phyloP scores from a whole-genome alignment of 1,139 yeast genomes.

The Yamadazyma mexicana region DNA sequence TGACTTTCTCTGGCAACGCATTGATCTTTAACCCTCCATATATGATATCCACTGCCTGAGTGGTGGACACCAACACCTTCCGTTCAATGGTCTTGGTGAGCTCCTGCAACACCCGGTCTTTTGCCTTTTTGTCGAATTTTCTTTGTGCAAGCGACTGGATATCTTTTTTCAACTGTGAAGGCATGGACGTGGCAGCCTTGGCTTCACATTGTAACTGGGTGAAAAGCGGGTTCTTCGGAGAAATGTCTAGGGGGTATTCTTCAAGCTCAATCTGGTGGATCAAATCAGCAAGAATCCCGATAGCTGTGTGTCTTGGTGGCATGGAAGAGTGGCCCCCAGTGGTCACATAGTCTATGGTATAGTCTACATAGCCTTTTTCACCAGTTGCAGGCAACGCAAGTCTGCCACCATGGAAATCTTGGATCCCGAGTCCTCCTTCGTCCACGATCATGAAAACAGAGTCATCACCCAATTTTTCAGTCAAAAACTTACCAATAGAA shows the following conservation, averaged over 20 bases:
- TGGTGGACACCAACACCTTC: constrained; percentile 27
- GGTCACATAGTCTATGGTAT: constrained; percentile 32
- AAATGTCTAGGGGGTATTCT: constrained; percentile 32
- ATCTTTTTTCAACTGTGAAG: constrained; percentile 17
- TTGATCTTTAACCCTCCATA: constrained; percentile 37
- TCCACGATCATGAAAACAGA: constrained; percentile 40
- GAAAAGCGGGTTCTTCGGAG: constrained; percentile 40
- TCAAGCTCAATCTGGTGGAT: constrained; percentile 32
- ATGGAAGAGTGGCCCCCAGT: constrained; percentile 49
- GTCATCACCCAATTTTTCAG: constrained; percentile 32
- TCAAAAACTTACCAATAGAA: constrained; percentile 25
- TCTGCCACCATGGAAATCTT: constrained; percentile 38
- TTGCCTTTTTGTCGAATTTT: constrained; percentile 22
- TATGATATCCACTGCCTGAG: constrained; percentile 36
- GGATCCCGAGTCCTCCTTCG: constrained; percentile 38
- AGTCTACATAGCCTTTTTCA: constrained; percentile 41
- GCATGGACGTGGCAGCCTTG: constrained; percentile 26
- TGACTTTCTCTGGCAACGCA: constrained; percentile 35
- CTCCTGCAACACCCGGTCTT: constrained; percentile 20
- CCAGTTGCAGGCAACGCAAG: constrained; percentile 55
- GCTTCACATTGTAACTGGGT: constrained; percentile 42
- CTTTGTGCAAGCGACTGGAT: constrained; percentile 26
- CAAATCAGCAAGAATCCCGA: constrained; percentile 41
- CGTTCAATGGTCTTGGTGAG: constrained; percentile 17
- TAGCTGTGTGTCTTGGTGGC: constrained; percentile 45